Percentiles rank a stretch among this genome's conserved stretches.
These are phyloP conservation scores for Urtica urens DNA, from an alignment of 306 rosid species.

Conservation along the genomic window DNA sequence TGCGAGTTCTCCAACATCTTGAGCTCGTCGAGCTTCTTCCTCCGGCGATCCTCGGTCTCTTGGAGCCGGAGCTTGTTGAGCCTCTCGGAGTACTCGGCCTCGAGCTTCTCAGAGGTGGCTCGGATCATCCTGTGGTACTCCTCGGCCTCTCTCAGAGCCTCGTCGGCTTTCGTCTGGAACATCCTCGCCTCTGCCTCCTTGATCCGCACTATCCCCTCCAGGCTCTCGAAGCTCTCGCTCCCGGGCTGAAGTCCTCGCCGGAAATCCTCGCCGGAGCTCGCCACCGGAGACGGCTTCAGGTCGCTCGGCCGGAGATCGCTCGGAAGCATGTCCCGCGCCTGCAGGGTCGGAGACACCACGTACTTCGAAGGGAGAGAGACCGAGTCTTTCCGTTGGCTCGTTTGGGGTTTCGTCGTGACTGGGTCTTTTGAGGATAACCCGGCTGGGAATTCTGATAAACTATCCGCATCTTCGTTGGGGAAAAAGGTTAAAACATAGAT, in stretches of 20 bases:
- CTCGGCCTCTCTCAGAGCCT: constrained; percentile 88
- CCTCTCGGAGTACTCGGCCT: constrained; percentile 65
- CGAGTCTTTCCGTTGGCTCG: constrained; percentile 43
- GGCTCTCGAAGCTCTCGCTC: constrained; percentile 61
- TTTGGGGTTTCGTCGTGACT: constrained; percentile 32
- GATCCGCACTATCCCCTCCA: constrained; percentile 79
- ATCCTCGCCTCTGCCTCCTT: constrained; percentile 93
- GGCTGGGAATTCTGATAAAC: constrained; percentile 38
- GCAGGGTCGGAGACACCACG: constrained; percentile 44
- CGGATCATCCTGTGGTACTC: constrained; percentile 48
- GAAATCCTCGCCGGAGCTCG: constrained; percentile 44
- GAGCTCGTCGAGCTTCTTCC: constrained; percentile 75
- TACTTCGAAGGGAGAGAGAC: constrained; percentile 42
- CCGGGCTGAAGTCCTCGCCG: constrained; percentile 46
- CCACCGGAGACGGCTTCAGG: constrained; percentile 38
- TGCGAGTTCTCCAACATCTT: constrained; percentile 69
- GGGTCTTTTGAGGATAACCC: constrained; percentile 41
- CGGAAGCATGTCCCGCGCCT: constrained; percentile 35
- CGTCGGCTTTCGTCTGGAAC: constrained; percentile 93
- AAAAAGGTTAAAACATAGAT: background rate
- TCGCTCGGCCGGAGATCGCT: constrained; percentile 51
- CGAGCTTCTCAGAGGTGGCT: constrained; percentile 51
- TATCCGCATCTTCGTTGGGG: constrained; percentile 52
- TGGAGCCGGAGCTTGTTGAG: constrained; percentile 53
- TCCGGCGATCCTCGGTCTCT: constrained; percentile 58